Conservation (phyloP, 352 stramenopile genomes). For the Phytophthora agathidicida region DNA sequence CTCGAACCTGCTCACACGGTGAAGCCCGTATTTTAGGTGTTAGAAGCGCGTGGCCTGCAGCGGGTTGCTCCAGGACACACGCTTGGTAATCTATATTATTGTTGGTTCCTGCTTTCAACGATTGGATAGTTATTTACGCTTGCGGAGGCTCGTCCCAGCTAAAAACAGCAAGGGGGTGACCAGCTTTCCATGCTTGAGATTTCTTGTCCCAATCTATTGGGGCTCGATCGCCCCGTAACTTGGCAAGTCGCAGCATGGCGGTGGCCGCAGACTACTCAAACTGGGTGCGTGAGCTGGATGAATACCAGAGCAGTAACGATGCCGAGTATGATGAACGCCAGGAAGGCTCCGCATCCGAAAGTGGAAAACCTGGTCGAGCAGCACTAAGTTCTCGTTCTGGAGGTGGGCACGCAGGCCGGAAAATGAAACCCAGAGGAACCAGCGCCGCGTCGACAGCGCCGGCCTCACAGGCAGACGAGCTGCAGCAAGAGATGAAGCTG, state of each 20-base stretch:
- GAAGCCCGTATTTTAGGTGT: too few relatives aligned
- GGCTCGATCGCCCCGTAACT: background rate
- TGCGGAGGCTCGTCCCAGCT: slow-evolving; percentile 6
- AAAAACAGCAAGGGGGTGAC: slow-evolving; percentile 23
- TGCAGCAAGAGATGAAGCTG: slow-evolving; percentile 93
- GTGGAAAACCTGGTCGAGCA: slow-evolving; percentile 11
- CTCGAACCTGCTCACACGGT: too few relatives aligned
- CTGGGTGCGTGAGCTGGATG: slow-evolving; percentile 67
- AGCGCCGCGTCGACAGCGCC: slow-evolving; percentile 15
- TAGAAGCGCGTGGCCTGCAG: too few relatives aligned
- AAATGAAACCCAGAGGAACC: slow-evolving; percentile 24
- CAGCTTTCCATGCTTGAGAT: slow-evolving; percentile 13
- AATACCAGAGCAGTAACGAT: slow-evolving; percentile 41
- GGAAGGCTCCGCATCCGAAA: slow-evolving; percentile 17
- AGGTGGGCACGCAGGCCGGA: slow-evolving; percentile 29
- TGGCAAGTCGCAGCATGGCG: slow-evolving; percentile 19
- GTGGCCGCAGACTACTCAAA: slow-evolving; percentile 49
- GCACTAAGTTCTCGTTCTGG: slow-evolving; percentile 21
- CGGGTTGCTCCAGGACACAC: too few relatives aligned
- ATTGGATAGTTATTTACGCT: slow-evolving; percentile 32
- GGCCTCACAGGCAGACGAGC: slow-evolving; percentile 77
- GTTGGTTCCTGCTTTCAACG: too few relatives aligned
- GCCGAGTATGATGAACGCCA: slow-evolving; percentile 44
- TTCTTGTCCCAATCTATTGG: slow-evolving; percentile 5
- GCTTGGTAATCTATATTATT: too few relatives aligned